Evolutionary conservation across 2,329 filamentous ascomycete genomes (phyloP), one percentile per base, ranked within the genome.

Genomic region (Amphichorda felina): DNA sequence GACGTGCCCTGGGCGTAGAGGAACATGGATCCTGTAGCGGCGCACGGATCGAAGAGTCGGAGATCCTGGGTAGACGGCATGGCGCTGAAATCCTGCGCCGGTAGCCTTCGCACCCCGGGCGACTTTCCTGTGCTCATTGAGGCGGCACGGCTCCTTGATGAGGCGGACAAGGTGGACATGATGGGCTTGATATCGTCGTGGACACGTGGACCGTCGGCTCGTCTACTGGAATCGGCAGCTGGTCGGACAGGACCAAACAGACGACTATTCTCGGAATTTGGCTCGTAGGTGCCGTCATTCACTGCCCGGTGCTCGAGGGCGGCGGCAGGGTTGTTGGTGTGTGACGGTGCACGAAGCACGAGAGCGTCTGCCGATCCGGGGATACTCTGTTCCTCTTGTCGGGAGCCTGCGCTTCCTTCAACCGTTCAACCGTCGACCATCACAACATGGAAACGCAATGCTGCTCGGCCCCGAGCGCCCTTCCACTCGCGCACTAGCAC

Each of bases 1-100:
- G 79, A 75, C 36, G 78, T 79, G 22, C 85, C 82, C 55, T 96
- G 74, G 17, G 86, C 79, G 58, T 93, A 95, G 18, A 98, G 71
- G 45, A 98, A 82, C 65, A 91, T 82, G 17, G 86, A 85, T 2
- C 83, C 85, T 4, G 91, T 96, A 21, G 91, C 87, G 14, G 87
- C 86, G 56, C 84, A 93, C 39, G 91, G 83, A 47, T 91, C 82
- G 47, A 95, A 86, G 41, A 77, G 71, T 46, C 64, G 68, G 42
- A 63, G 53, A 17, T 68, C 56, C 36, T 64, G 57, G 37, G 57
- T 61, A 30, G 66, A 53, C 38, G 70, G 62, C 64, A 73, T 67
- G 38, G 63, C 60, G 34, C 43, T 45, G 49, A 70, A 69, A 53
- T 65, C 26, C 26, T 24, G 30, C 14, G 34, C 17, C 14, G 25